These are phyloP conservation scores for Sporothrix sp. DNA, from an alignment of 2,329 filamentous ascomycete genomes.

Conservation along the genomic window DNA sequence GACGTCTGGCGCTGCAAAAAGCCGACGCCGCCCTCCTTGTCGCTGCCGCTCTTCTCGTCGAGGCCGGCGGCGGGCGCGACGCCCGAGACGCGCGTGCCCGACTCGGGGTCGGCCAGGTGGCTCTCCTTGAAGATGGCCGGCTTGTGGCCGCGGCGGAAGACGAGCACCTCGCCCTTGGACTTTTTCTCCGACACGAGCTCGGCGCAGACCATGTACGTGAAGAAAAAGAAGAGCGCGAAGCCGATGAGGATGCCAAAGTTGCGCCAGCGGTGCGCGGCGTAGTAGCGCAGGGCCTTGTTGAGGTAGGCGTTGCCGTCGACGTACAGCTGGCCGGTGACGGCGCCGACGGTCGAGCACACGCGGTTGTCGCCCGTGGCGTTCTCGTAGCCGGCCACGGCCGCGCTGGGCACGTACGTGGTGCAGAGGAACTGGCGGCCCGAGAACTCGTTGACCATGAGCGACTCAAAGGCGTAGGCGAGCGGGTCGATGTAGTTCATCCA, in stretches of 20 bases:
- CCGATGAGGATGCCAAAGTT: conserved; percentile 61
- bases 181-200: conserved; percentile 57
- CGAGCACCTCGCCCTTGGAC: conserved; percentile 66
- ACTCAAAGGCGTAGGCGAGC: conserved; percentile 70
- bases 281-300: conserved; percentile 44
- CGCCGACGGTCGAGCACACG: conserved; percentile 52
- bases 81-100: conserved; percentile 40
- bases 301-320: conserved; percentile 53
- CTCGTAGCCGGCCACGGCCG: conserved; percentile 27
- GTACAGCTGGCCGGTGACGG: conserved; percentile 38
- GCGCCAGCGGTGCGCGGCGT: conserved; percentile 52
- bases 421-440: conserved; percentile 50
- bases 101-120: conserved; percentile 52
- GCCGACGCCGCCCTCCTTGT: conserved; percentile 28
- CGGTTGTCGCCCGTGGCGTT: conserved; percentile 30
- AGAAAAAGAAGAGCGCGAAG: conserved; percentile 53
- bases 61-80: conserved; percentile 20
- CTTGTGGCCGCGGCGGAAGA: conserved; percentile 62
- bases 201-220: conserved; percentile 52
- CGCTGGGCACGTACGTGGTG: conserved; percentile 35
- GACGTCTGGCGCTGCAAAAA: conserved; percentile 53
- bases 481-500: conserved; percentile 81
- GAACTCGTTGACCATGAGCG: conserved; percentile 79
- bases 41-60: conserved; percentile 7
- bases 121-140: conserved; percentile 49